phyloP scores from a whole-genome alignment of 1,284 basidiomycete species.

The Ustanciosporium gigantosporum region DNA sequence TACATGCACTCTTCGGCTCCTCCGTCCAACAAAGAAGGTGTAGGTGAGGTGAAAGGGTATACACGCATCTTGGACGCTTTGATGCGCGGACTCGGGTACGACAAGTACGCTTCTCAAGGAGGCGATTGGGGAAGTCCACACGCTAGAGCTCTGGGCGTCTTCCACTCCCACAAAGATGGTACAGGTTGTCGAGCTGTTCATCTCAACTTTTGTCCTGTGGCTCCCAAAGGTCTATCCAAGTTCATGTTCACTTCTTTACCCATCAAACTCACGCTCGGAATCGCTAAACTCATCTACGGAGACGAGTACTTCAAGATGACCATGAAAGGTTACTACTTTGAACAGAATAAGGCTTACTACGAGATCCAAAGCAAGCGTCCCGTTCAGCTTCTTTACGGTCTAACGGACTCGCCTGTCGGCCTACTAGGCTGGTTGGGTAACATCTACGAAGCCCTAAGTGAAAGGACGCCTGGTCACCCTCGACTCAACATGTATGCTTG shows the following conservation, averaged over 20 bases:
- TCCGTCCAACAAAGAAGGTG: conserved; percentile 20
- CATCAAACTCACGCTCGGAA: conserved; percentile 17
- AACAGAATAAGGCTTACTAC: conserved; percentile 42
- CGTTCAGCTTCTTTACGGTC: conserved; percentile 33
- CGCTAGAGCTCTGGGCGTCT: conserved; percentile 29
- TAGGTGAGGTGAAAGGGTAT: conserved; percentile 40
- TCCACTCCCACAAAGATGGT: conserved; percentile 36
- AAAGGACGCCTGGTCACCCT: conserved; percentile 13
- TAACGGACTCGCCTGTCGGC: conserved; percentile 45
- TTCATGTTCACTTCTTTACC: conserved; percentile 29
- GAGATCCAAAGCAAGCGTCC: conserved; percentile 35
- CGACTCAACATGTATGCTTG: conserved; percentile 31
- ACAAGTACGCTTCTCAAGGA: conserved; percentile 45
- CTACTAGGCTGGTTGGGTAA: conserved; percentile 44
- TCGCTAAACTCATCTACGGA: conserved; percentile 30
- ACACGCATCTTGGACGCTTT: conserved; percentile 43
- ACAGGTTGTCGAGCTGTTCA: conserved; percentile 47
- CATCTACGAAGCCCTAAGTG: conserved; percentile 31
- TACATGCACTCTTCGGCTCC: conserved; percentile 46
- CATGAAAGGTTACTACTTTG: conserved; percentile 26
- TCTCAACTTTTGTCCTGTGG: conserved; percentile 51
- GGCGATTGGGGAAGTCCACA: conserved; percentile 53
- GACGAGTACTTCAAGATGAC: conserved; percentile 28
- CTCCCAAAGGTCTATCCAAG: conserved; percentile 28
- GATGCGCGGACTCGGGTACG: conserved; percentile 46